Percentiles rank a stretch among this genome's conserved stretches.
These are phyloP conservation scores for Daldinia loculata DNA, from an alignment of 495 filamentous ascomycete genomes.

Conservation along the genomic window DNA sequence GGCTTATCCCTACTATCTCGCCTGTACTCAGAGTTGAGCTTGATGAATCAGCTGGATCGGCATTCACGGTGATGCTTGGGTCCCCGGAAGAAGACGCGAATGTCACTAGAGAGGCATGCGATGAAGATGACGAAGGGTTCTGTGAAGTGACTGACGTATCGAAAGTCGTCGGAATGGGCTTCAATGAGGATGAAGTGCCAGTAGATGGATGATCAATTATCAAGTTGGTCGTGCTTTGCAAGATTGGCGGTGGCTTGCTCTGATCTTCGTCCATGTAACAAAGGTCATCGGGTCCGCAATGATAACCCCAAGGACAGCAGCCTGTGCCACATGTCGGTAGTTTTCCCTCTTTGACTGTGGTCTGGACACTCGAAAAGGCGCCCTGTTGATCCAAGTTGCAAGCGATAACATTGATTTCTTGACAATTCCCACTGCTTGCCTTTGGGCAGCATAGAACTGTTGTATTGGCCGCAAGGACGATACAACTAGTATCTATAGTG, in stretches of 20 bases:
- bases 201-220: background rate
- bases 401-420: background rate
- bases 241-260: background rate
- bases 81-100: background rate
- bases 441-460: constrained; percentile 6
- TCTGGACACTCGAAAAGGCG: background rate
- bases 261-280: background rate
- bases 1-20: background rate
- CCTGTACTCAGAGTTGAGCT: background rate
- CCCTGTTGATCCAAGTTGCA: background rate
- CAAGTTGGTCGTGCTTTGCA: background rate
- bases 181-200: background rate
- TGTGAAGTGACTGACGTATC: background rate
- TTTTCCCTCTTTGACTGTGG: background rate
- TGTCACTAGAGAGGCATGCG: too few relatives aligned
- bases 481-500: background rate
- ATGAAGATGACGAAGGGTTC: too few relatives aligned
- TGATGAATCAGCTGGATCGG: background rate
- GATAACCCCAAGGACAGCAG: constrained; percentile 8
- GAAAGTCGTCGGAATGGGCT: background rate
- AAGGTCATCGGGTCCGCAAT: background rate
- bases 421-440: background rate
- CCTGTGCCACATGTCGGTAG: background rate
- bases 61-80: background rate
- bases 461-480: constrained; percentile 1